A percentile compares a stretch with the other conserved stretches of the same genome.
These are phyloP conservation scores for Fusarium sp. DNA, from an alignment of 2,329 filamentous ascomycete species.

Conservation along the genomic window DNA sequence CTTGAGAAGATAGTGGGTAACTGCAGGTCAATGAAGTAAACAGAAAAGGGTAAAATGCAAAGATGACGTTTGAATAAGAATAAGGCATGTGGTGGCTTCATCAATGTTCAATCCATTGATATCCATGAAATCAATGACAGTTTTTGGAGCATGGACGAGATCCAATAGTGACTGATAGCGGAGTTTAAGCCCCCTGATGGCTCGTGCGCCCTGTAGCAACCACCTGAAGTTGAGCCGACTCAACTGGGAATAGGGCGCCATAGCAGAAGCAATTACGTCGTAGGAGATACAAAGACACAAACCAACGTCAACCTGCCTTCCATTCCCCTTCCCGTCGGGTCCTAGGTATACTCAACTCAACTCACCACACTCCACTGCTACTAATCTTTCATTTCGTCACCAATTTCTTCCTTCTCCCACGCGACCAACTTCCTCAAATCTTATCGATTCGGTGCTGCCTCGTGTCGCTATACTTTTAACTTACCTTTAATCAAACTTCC, in stretches of 20 bases:
- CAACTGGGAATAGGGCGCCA: slow-evolving; percentile 34
- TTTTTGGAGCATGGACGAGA: neutral
- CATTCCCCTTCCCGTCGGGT: slow-evolving; percentile 6
- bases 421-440: slow-evolving; percentile 16
- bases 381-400: slow-evolving; percentile 24
- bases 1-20: slow-evolving; percentile 6
- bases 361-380: slow-evolving; percentile 16
- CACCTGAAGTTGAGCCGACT: slow-evolving; percentile 27
- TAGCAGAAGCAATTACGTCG: slow-evolving; percentile 42
- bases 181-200: slow-evolving; percentile 31
- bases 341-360: slow-evolving; percentile 7
- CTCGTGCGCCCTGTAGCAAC: slow-evolving; percentile 36
- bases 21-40: neutral
- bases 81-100: neutral
- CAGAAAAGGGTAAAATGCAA: neutral
- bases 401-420: slow-evolving; percentile 26
- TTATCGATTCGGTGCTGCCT: slow-evolving; percentile 19
- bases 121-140: neutral
- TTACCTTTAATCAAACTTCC: slow-evolving; percentile 20
- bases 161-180: slow-evolving; percentile 3
- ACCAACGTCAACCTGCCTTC: slow-evolving; percentile 28
- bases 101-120: neutral
- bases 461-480: slow-evolving; percentile 15
- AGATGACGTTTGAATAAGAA: slow-evolving; percentile 2
- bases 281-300: slow-evolving; percentile 3